Conservation (phyloP, 164 flowering plant genomes). For the Dillenia suffruticosa region DNA sequence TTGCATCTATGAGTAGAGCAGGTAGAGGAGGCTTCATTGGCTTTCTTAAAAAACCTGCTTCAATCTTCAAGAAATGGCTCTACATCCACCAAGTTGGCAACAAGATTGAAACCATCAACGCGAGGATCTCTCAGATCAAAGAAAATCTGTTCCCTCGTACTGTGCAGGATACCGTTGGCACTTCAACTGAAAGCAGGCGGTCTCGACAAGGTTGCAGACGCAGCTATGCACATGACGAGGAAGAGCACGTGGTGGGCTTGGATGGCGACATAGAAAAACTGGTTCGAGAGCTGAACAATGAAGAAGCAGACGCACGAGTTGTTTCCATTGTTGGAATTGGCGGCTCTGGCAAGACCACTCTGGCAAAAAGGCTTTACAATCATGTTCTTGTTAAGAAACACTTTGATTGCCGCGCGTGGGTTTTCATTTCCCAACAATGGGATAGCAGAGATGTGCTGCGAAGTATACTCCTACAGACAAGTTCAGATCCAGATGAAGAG, state of each 20-base stretch:
- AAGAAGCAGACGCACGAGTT: background rate
- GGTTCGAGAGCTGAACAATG: background rate
- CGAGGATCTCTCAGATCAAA: too few species aligned
- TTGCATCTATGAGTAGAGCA: background rate
- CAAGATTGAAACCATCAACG: too few species aligned
- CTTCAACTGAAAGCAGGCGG: too few species aligned
- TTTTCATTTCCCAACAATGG: background rate
- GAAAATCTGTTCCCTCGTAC: too few species aligned
- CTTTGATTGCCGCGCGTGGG: background rate
- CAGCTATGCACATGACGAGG: background rate
- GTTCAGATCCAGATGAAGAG: too few species aligned
- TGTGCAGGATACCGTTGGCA: too few species aligned
- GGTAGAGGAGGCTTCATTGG: too few species aligned
- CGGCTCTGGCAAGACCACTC: background rate
- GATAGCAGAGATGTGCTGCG: background rate
- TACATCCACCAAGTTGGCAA: too few species aligned
- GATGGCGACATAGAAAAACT: background rate
- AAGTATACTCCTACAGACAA: background rate
- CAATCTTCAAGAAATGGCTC: too few species aligned
- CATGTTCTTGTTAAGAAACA: background rate
- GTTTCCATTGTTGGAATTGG: background rate
- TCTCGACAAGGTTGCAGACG: background rate
- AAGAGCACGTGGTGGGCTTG: background rate
- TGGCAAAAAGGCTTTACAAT: background rate
- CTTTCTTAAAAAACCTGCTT: too few species aligned